Percentiles rank a stretch among this genome's conserved stretches.
These are phyloP conservation scores for Eurotiales sp. DNA, from an alignment of 2,329 filamentous ascomycete species.

Conservation along the genomic window DNA sequence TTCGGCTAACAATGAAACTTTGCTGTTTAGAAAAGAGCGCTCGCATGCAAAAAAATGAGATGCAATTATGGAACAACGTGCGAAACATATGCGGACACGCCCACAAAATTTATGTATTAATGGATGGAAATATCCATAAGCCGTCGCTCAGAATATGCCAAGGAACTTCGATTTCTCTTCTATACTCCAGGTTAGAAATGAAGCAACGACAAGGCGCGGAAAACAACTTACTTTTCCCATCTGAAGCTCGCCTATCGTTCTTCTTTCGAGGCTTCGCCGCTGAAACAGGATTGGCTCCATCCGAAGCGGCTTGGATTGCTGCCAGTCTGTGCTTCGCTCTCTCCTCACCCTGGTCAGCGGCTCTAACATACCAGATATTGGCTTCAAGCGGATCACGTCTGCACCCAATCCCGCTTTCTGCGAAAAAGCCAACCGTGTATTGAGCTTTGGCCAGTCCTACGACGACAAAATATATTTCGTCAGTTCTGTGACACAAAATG, in stretches of 20 bases:
- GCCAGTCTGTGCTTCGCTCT: constrained; percentile 81
- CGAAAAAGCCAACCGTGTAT: constrained; percentile 95
- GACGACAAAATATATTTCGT: not conserved
- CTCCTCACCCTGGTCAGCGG: constrained; percentile 86
- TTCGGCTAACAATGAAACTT: not conserved
- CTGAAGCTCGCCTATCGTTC: constrained; percentile 13
- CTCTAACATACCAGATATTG: constrained; percentile 97
- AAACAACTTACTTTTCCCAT: constrained; percentile 5
- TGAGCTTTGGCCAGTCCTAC: constrained; percentile 64
- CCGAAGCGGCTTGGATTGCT: constrained; percentile 79
- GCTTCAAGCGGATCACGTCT: constrained; percentile 91
- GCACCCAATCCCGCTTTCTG: constrained; percentile 96
- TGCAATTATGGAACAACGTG: not conserved
- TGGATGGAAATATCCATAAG: not conserved
- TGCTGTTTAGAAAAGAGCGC: not conserved
- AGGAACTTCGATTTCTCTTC: constrained; percentile 21
- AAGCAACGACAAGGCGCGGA: not conserved
- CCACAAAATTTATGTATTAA: not conserved
- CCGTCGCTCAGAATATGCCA: constrained; percentile 20
- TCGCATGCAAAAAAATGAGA: not conserved
- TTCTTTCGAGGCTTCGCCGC: constrained; percentile 19
- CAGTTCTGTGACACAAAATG: not conserved
- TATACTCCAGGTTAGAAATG: not conserved
- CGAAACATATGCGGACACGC: not conserved
- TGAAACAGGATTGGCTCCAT: constrained; percentile 43